A percentile compares a stretch with the other conserved stretches of the same genome.
Evolutionary conservation across 352 stramenopile genomes (phyloP).

Genomic region (Phytopythium montanum): DNA sequence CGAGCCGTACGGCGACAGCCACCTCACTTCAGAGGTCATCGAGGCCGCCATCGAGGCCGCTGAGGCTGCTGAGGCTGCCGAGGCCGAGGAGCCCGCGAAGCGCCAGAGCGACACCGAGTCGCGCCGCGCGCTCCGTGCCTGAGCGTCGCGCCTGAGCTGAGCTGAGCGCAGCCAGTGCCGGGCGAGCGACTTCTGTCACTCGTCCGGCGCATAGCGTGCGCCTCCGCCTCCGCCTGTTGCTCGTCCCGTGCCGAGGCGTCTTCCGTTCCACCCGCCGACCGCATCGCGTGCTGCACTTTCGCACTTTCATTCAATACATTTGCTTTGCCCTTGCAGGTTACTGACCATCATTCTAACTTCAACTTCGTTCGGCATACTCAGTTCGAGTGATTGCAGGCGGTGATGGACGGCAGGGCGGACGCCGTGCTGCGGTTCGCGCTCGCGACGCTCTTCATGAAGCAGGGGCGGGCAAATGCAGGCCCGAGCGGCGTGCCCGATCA

Average conservation of each 20-base stretch:
- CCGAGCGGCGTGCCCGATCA: no score
- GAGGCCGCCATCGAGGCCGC: background rate
- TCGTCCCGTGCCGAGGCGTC: background rate
- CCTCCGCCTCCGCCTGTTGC: background rate
- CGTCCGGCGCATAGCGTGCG: background rate
- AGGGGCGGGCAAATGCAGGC: background rate
- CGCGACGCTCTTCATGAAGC: slow-evolving; percentile 37
- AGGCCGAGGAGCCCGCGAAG: background rate
- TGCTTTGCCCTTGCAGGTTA: no score
- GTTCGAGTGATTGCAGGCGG: background rate
- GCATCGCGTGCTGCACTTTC: background rate
- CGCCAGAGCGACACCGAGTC: background rate
- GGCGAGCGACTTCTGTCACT: background rate
- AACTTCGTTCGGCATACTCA: background rate
- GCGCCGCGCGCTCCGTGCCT: slow-evolving; percentile 4
- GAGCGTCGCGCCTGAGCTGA: background rate
- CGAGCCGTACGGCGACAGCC: background rate
- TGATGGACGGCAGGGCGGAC: slow-evolving; percentile 25
- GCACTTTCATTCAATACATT: background rate
- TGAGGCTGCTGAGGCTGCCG: background rate
- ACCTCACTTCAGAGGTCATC: background rate
- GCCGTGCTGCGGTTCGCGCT: slow-evolving; percentile 35
- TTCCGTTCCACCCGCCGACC: background rate
- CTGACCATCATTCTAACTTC: slow-evolving; percentile 5
- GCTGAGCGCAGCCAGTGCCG: background rate